A percentile compares a stretch with the other conserved stretches of the same genome.
Conservation (phyloP, 768 basidiomycete species). For the Termitomyces sp. region DNA sequence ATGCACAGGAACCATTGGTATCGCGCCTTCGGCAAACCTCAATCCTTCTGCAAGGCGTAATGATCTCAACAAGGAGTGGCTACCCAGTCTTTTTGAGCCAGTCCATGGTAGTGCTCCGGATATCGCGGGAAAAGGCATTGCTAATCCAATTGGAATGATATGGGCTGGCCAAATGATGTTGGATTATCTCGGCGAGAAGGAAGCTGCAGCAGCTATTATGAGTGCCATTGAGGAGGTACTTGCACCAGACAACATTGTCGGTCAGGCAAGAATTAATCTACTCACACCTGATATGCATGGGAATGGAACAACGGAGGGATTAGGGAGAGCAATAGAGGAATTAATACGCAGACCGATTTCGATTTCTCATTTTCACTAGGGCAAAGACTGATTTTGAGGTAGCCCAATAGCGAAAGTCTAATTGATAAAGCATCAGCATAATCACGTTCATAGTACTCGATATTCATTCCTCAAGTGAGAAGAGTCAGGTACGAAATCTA, state of each 20-base stretch:
- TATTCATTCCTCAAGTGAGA: no score
- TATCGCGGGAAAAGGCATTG: constrained; percentile 47
- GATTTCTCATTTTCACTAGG: not conserved
- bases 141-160: constrained; percentile 52
- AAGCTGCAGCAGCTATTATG: constrained; percentile 34
- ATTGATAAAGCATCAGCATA: no score
- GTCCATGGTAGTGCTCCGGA: constrained; percentile 56
- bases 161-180: constrained; percentile 56
- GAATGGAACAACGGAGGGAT: constrained; percentile 29
- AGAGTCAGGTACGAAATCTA: no score
- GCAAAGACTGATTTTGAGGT: no score
- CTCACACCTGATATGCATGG: constrained; percentile 34
- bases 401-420: no score
- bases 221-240: constrained; percentile 33
- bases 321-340: constrained; percentile 26
- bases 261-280: constrained; percentile 18
- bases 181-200: constrained; percentile 34
- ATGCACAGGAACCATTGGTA: constrained; percentile 50
- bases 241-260: constrained; percentile 19
- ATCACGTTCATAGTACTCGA: no score
- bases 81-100: constrained; percentile 49
- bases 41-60: constrained; percentile 29
- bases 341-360: constrained; percentile 9
- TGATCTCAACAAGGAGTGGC: constrained; percentile 31
- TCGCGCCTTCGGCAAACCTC: constrained; percentile 49